Conservation (phyloP, 495 filamentous ascomycete species). For the Podospora conica region DNA sequence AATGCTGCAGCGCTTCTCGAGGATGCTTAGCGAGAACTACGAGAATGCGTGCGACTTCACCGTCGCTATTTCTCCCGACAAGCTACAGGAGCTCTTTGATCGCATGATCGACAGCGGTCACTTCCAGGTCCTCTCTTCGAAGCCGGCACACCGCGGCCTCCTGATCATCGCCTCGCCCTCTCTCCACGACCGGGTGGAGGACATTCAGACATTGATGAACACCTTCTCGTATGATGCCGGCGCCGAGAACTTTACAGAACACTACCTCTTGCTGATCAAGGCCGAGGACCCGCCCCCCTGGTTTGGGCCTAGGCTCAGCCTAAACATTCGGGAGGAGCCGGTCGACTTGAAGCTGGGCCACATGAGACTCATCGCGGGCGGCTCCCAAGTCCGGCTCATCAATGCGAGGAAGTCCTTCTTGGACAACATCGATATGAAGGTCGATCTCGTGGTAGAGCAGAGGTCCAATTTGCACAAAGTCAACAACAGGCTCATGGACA, state of each 20-base stretch:
- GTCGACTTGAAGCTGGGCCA: slow-evolving; percentile 83
- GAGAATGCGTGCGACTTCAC: slow-evolving; percentile 96
- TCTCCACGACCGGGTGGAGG: slow-evolving; percentile 62
- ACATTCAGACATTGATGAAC: slow-evolving; percentile 78
- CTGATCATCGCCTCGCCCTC: slow-evolving; percentile 81
- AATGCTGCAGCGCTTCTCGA: slow-evolving; percentile 68
- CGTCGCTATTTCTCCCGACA: slow-evolving; percentile 59
- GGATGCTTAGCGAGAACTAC: slow-evolving; percentile 83
- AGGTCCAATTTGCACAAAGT: slow-evolving; percentile 90
- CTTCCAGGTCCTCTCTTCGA: slow-evolving; percentile 67
- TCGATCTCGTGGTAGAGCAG: slow-evolving; percentile 85
- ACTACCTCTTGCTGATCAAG: slow-evolving; percentile 79
- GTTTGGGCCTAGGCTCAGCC: slow-evolving; percentile 69
- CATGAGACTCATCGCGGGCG: slow-evolving; percentile 83
- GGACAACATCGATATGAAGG: slow-evolving; percentile 67
- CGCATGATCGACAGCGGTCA: slow-evolving; percentile 79
- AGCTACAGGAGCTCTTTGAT: slow-evolving; percentile 68
- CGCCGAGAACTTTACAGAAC: slow-evolving; percentile 62
- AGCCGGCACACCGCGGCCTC: slow-evolving; percentile 63
- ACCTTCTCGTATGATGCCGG: slow-evolving; percentile 82
- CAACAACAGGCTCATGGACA: slow-evolving; percentile 84
- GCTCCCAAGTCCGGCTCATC: slow-evolving; percentile 68
- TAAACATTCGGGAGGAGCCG: slow-evolving; percentile 66
- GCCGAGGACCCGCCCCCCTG: slow-evolving; percentile 74
- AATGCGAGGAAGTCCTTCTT: slow-evolving; percentile 72